These are phyloP conservation scores for Hypsizygus marmoreus DNA, from an alignment of 768 basidiomycete genomes.

Conservation along the genomic window DNA sequence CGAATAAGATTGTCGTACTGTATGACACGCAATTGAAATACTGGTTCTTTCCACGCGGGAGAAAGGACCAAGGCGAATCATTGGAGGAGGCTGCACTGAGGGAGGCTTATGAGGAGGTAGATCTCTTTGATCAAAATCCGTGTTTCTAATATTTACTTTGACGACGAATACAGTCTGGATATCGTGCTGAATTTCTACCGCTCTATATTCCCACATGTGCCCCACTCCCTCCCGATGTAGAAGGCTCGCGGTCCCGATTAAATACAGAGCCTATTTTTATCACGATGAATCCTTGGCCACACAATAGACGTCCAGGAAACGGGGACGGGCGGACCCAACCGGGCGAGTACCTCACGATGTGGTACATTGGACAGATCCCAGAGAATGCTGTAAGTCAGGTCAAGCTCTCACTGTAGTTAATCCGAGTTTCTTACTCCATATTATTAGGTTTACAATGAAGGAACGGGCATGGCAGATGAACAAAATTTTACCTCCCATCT, in stretches of 20 bases:
- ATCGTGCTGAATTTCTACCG: slow-evolving; percentile 16
- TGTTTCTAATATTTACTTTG: no score
- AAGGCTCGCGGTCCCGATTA: neutral
- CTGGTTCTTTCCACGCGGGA: slow-evolving; percentile 67
- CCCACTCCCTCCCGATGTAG: slow-evolving; percentile 15
- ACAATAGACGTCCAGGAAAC: neutral
- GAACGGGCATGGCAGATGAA: slow-evolving; percentile 64
- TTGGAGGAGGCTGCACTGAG: slow-evolving; percentile 59
- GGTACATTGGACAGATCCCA: slow-evolving; percentile 23
- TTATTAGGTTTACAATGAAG: slow-evolving; percentile 42
- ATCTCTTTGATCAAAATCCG: neutral
- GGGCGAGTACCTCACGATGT: slow-evolving; percentile 22
- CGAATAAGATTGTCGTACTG: slow-evolving; percentile 53
- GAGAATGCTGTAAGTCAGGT: slow-evolving; percentile 49
- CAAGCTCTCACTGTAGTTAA: neutral
- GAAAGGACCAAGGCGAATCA: slow-evolving; percentile 68
- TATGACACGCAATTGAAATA: slow-evolving; percentile 35
- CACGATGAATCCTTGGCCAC: slow-evolving; percentile 13
- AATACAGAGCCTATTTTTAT: slow-evolving; percentile 20
- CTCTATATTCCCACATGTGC: slow-evolving; percentile 16
- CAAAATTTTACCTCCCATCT: slow-evolving; percentile 46
- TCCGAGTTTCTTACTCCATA: neutral
- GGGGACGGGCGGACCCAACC: slow-evolving; percentile 6
- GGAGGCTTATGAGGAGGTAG: slow-evolving; percentile 70
- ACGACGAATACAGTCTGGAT: no score